phyloP scores from a whole-genome alignment of 345 rosid genomes.

The Aquilaria sinensis region DNA sequence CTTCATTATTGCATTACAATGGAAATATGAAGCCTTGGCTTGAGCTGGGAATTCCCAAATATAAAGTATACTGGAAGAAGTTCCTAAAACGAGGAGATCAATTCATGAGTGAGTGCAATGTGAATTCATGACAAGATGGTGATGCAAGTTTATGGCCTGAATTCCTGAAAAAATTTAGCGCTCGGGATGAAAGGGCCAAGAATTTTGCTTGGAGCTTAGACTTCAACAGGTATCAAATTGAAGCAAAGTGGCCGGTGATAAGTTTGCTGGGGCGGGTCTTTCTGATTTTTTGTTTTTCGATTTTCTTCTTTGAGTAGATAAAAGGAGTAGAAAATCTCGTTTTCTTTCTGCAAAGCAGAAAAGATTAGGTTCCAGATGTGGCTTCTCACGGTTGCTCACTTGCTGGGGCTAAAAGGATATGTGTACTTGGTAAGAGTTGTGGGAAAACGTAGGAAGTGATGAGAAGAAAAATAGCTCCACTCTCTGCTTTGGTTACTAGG shows the following conservation, averaged over 20 bases:
- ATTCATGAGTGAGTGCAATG: slow-evolving; percentile 79
- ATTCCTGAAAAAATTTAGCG: slow-evolving; percentile 5
- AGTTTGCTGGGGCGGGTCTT: not conserved
- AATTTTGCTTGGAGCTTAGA: slow-evolving; percentile 19
- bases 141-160: slow-evolving; percentile 8
- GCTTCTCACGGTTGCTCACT: not conserved
- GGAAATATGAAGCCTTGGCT: slow-evolving; percentile 99
- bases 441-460: not conserved
- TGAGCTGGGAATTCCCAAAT: slow-evolving; percentile 82
- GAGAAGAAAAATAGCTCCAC: too few species aligned
- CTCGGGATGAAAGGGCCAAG: slow-evolving; percentile 16
- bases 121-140: slow-evolving; percentile 39
- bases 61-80: slow-evolving; percentile 64
- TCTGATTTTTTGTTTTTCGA: slow-evolving; percentile 8
- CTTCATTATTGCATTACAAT: slow-evolving; percentile 78
- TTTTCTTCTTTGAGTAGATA: slow-evolving; percentile 19
- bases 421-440: not conserved
- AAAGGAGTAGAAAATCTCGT: not conserved
- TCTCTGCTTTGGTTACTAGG: too few species aligned
- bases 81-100: slow-evolving; percentile 54
- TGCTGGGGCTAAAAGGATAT: slow-evolving; percentile 9
- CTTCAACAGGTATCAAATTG: slow-evolving; percentile 16
- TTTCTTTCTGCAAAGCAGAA: slow-evolving; percentile 14
- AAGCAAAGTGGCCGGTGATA: slow-evolving; percentile 4
- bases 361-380: slow-evolving; percentile 10